Conservation (phyloP, 2,329 filamentous ascomycete species). For the Lecanicillium sp. region DNA sequence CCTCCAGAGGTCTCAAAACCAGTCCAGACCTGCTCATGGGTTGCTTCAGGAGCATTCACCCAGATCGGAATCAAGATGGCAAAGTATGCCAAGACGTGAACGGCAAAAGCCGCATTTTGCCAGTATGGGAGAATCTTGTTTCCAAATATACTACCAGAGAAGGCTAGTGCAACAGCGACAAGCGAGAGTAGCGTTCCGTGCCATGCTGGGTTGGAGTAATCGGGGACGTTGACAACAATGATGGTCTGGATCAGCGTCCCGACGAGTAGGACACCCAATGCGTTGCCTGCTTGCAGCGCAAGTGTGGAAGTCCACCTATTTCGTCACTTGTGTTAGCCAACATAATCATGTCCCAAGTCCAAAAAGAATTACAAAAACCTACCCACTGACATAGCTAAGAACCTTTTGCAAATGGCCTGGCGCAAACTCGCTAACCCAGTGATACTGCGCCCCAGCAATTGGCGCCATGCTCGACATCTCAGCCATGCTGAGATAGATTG, state of each 20-base stretch:
- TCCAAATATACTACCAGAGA: conserved; percentile 9
- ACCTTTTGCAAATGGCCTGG: conserved; percentile 6
- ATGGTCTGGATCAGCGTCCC: conserved; percentile 11
- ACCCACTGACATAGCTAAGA: conserved; percentile 8
- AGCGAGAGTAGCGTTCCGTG: conserved; percentile 11
- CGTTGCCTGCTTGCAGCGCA: conserved; percentile 12
- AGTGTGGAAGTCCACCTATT: conserved; percentile 11
- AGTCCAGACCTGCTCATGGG: conserved; percentile 9
- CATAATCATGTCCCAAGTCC: too few species aligned
- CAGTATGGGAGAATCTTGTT: conserved; percentile 9
- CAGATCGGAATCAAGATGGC: conserved; percentile 11
- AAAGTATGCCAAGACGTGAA: conserved; percentile 11
- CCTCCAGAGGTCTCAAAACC: conserved; percentile 10
- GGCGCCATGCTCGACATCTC: conserved; percentile 16
- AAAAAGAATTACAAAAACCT: too few species aligned
- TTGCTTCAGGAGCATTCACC: conserved; percentile 10
- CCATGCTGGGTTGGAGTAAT: conserved; percentile 9
- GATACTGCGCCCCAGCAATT: conserved; percentile 15
- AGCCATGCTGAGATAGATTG: conserved; percentile 13
- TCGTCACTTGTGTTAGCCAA: neutral
- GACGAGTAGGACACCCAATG: conserved; percentile 8
- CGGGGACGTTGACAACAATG: conserved; percentile 8
- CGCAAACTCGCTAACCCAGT: conserved; percentile 13
- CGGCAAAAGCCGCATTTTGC: conserved; percentile 10
- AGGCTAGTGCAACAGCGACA: conserved; percentile 3